These are phyloP conservation scores for Mycena albidolilacea DNA, from an alignment of 768 basidiomycete species.

Conservation along the genomic window DNA sequence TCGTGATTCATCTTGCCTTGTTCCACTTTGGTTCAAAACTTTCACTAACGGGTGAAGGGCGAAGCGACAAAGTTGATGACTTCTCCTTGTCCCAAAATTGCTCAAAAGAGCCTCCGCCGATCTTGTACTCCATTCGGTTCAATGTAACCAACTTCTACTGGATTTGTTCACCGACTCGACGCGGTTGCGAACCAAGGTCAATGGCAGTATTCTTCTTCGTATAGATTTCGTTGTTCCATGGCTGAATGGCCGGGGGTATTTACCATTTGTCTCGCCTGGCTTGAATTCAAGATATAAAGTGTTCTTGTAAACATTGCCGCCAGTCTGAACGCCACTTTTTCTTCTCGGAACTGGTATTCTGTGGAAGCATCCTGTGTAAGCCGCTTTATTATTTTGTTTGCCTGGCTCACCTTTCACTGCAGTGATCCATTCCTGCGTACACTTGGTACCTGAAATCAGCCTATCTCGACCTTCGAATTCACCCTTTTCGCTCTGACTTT, in stretches of 20 bases:
- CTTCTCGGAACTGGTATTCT: constrained; percentile 31
- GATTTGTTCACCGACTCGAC: background rate
- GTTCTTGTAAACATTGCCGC: background rate
- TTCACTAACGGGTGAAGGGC: too few relatives aligned
- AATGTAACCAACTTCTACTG: background rate
- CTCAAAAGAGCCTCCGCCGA: background rate
- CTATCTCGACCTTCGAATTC: too few relatives aligned
- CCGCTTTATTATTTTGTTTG: background rate
- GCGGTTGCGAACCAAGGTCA: background rate
- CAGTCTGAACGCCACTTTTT: background rate
- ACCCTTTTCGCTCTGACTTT: too few relatives aligned
- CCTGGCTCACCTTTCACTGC: background rate
- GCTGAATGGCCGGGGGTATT: background rate
- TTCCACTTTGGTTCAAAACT: background rate
- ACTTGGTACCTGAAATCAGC: too few relatives aligned
- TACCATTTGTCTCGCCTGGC: background rate
- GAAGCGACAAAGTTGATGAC: background rate
- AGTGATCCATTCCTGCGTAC: background rate
- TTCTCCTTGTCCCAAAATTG: background rate
- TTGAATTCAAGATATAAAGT: constrained; percentile 6
- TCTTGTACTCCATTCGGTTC: background rate
- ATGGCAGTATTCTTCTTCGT: background rate
- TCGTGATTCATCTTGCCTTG: background rate
- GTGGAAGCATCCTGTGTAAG: constrained; percentile 4
- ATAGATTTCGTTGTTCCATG: constrained; percentile 9